Evolutionary conservation across 208 protist genomes (phyloP).

Genomic region (Trypanosoma caninum): DNA sequence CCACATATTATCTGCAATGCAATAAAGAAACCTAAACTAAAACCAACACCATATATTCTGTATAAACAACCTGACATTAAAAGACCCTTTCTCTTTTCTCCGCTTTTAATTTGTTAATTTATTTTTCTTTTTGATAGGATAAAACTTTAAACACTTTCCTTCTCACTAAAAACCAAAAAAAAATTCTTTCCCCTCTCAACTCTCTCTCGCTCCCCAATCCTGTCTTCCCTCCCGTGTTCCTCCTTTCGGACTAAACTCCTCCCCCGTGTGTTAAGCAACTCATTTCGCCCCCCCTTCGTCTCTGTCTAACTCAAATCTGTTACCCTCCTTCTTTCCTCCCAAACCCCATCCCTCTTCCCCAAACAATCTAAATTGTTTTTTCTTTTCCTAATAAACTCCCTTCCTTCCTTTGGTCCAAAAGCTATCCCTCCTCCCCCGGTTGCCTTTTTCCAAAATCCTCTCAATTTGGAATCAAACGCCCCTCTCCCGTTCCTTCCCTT

Average conservation of each 20-base stretch:
- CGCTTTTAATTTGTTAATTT: conserved; percentile 48
- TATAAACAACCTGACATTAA: conserved; percentile 85
- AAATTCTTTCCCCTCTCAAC: conserved; percentile 16
- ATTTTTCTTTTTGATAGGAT: not conserved
- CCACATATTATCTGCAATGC: conserved; percentile 82
- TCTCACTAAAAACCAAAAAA: conserved; percentile 7
- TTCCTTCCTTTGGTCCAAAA: conserved; percentile 28
- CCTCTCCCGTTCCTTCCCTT: conserved; percentile 26
- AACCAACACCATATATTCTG: conserved; percentile 80
- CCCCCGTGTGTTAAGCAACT: conserved; percentile 15
- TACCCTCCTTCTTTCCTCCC: conserved; percentile 5
- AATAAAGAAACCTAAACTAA: conserved; percentile 90
- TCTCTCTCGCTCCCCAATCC: conserved; percentile 19
- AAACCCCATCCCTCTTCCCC: conserved; percentile 5
- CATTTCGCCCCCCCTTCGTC: conserved; percentile 15
- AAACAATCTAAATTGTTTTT: conserved; percentile 17
- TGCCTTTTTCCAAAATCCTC: conserved; percentile 20
- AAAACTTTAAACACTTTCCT: conserved; percentile 3
- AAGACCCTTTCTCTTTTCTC: conserved; percentile 87
- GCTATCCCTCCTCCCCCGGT: conserved; percentile 14
- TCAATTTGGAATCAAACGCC: conserved; percentile 16
- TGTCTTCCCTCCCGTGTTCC: conserved; percentile 31
- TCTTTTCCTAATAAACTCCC: conserved; percentile 17
- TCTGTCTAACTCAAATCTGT: not conserved
- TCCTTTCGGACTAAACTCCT: conserved; percentile 22